Evolutionary conservation across 1,139 yeast species (phyloP).

Genomic region (Kurtzmaniella quercitrusa): DNA sequence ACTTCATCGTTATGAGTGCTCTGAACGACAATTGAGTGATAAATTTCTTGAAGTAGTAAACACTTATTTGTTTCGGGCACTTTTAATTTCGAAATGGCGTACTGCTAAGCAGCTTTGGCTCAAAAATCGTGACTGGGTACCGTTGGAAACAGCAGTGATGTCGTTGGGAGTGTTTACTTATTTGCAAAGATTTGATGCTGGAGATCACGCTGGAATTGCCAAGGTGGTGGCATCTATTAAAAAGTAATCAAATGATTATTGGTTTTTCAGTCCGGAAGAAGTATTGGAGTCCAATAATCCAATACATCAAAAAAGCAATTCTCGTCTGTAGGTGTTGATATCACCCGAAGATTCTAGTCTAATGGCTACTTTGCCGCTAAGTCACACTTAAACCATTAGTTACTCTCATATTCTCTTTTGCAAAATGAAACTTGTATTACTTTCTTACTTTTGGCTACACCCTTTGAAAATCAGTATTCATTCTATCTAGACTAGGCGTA

Average conservation of each 20-base stretch:
- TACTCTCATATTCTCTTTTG: too few relatives aligned
- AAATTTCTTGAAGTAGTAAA: conserved; percentile 26
- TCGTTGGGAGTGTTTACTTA: conserved; percentile 37
- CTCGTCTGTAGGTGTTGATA: too few relatives aligned
- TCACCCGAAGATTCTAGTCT: too few relatives aligned
- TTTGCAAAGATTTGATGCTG: conserved; percentile 25
- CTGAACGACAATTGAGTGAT: not conserved
- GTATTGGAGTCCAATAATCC: too few relatives aligned
- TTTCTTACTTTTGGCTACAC: not conserved
- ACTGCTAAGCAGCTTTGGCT: conserved; percentile 32
- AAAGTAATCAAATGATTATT: not conserved
- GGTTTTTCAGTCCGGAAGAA: too few relatives aligned
- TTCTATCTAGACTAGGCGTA: conserved; percentile 11
- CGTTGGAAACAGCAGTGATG: conserved; percentile 33
- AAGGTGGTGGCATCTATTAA: conserved; percentile 14
- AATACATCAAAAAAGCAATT: too few relatives aligned
- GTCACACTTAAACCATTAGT: too few relatives aligned
- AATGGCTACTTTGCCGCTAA: too few relatives aligned
- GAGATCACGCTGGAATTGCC: conserved; percentile 18
- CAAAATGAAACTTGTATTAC: too few relatives aligned
- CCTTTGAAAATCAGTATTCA: not conserved
- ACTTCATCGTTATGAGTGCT: conserved; percentile 12
- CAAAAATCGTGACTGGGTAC: conserved; percentile 27
- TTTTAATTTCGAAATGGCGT: conserved; percentile 42
- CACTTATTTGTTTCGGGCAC: conserved; percentile 32